Conservation (phyloP, 371 early-diverging fungal genomes). For the Entomophthora muscae region DNA sequence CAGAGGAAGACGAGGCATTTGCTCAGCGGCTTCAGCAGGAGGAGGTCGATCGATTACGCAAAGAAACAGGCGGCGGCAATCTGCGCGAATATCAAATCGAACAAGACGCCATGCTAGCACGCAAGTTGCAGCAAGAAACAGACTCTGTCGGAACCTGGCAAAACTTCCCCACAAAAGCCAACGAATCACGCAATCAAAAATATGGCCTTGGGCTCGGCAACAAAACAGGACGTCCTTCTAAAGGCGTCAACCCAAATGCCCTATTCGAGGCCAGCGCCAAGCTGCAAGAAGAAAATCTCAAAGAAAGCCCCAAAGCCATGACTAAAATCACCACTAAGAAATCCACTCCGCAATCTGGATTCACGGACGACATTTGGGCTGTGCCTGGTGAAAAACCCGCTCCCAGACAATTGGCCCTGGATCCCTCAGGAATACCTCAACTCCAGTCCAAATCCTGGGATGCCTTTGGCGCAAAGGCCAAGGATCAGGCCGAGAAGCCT, state of each 20-base stretch:
- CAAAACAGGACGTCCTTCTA: neutral
- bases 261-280: neutral
- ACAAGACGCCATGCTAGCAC: conserved; percentile 2
- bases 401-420: neutral
- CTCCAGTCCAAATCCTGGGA: neutral
- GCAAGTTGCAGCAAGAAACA: neutral
- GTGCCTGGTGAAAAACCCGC: neutral
- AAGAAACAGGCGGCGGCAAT: neutral
- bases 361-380: conserved; percentile 5
- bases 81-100: neutral
- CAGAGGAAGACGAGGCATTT: neutral
- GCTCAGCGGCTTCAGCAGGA: conserved; percentile 3
- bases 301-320: neutral
- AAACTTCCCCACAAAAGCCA: neutral
- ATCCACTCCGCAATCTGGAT: neutral
- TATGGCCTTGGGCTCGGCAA: neutral
- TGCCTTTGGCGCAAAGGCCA: too few relatives aligned
- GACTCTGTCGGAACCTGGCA: neutral
- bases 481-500: neutral
- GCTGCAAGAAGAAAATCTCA: conserved; percentile 1
- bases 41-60: neutral
- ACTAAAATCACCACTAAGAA: neutral
- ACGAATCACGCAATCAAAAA: neutral
- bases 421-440: neutral
- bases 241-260: neutral